Evolutionary conservation across 352 stramenopile genomes (phyloP), one percentile per base, ranked within the genome.

Genomic region (Globisporangium recalcitrans): DNA sequence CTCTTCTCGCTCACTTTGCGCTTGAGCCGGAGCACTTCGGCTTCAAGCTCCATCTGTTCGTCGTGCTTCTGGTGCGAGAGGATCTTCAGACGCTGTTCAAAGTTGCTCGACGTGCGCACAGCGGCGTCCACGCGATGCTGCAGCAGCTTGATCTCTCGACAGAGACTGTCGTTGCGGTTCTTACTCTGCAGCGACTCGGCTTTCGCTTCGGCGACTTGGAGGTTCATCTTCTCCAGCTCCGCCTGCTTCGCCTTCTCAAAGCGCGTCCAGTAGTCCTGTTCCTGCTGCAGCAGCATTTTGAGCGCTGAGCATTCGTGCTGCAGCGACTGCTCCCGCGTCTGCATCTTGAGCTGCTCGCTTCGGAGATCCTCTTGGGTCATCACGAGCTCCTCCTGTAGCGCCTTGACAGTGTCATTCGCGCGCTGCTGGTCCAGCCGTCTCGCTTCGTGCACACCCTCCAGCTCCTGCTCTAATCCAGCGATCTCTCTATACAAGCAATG

Each of bases 1-100:
- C 72, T 53, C 52, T 85, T 88, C 19, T 86, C 78, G n/a, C 83
- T 63, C 0, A 87, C 24, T 22, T 76, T 83, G 40, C 66, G 71
- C 60, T 68, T 70, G 40, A 87, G 72, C 0, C 72, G 73, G 2
- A 38, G 36, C 16, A 89, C 14, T 19, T 87, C 62, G 0, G 51
- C 52, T 49, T 84, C 70, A 7, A 77, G 54, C 24, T 78, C 71
- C 19, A 56, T 55, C 34, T 74, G 34, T 10, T 68, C 65, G 29
- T 81, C 69, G 29, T 75, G 58, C 53, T 82, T 81, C 48, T 87
- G 76, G 31, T 79, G 56, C 29, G 77, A 64, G 1, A 87, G 64
- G 11, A 70, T 47, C 46, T 77, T 32, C 6, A 89, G 58, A 0
- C 78, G 65, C 64, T 84, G 69, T 49, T 90, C 81, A 53, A 90